Conservation (phyloP, 306 rosid species). For the Fragaria iinumae region DNA sequence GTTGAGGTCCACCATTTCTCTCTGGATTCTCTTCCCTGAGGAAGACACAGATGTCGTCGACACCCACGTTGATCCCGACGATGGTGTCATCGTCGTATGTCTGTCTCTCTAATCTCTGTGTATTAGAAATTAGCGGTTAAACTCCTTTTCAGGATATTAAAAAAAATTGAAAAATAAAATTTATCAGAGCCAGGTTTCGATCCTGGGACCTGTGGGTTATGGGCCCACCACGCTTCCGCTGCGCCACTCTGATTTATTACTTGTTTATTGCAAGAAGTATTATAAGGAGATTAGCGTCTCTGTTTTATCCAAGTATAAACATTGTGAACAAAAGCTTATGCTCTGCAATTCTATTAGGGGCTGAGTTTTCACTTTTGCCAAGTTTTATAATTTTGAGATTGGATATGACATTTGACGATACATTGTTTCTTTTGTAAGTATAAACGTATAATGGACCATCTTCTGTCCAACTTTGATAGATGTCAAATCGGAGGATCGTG, state of each 20-base stretch:
- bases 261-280: neutral
- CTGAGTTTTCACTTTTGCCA: too few relatives aligned
- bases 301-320: too few relatives aligned
- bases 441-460: too few relatives aligned
- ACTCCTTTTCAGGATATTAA: neutral
- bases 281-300: neutral
- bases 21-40: conserved; percentile 82
- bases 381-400: too few relatives aligned
- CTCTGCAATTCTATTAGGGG: too few relatives aligned
- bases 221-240: conserved; percentile 54
- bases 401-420: too few relatives aligned
- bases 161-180: neutral
- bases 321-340: too few relatives aligned
- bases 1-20: conserved; percentile 81
- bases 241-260: conserved; percentile 40
- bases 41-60: conserved; percentile 74
- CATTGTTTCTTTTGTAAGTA: too few relatives aligned
- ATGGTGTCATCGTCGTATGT: conserved; percentile 31
- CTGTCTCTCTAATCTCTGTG: neutral
- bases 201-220: conserved; percentile 55
- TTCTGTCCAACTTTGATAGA: too few relatives aligned
- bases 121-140: neutral
- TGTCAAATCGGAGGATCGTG: too few relatives aligned
- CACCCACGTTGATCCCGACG: conserved; percentile 52
- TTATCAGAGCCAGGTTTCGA: conserved; percentile 48